phyloP scores from a whole-genome alignment of 305 asterid species.

The Fraxinus greggii region DNA sequence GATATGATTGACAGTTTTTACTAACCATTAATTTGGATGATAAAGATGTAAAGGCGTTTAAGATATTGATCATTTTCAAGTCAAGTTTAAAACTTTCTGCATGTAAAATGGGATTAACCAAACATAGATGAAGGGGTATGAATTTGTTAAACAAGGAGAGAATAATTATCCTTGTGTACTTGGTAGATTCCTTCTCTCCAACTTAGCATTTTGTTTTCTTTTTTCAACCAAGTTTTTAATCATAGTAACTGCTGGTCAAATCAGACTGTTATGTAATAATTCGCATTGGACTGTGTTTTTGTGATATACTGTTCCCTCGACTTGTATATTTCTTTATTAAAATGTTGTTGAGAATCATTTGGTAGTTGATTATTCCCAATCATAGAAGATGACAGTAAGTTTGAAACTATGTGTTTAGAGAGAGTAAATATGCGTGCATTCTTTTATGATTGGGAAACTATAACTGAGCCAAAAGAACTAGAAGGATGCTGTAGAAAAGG shows the following conservation, averaged over 20 bases:
- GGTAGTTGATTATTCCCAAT: neutral
- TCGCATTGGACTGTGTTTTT: neutral
- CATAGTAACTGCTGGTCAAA: neutral
- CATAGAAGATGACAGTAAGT: neutral
- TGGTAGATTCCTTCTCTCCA: slow-evolving; percentile 2
- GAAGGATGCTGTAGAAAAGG: neutral
- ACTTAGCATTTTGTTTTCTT: neutral
- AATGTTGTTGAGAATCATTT: slow-evolving; percentile 1
- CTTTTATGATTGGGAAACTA: neutral
- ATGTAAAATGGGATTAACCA: neutral
- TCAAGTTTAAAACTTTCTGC: neutral
- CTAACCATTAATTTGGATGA: neutral
- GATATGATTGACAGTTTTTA: neutral
- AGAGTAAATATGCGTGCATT: neutral
- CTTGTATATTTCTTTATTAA: neutral
- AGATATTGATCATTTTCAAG: neutral
- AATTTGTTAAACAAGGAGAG: neutral
- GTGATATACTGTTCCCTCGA: neutral
- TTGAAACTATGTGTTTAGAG: neutral
- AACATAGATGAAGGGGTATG: neutral
- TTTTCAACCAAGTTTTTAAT: neutral
- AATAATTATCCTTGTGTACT: neutral
- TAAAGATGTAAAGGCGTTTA: neutral
- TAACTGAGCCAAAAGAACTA: neutral
- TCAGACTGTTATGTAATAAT: neutral